Base-by-base conservation (phyloP, 805 yeast species). In the Lipomyces yamanashiensis region DNA sequence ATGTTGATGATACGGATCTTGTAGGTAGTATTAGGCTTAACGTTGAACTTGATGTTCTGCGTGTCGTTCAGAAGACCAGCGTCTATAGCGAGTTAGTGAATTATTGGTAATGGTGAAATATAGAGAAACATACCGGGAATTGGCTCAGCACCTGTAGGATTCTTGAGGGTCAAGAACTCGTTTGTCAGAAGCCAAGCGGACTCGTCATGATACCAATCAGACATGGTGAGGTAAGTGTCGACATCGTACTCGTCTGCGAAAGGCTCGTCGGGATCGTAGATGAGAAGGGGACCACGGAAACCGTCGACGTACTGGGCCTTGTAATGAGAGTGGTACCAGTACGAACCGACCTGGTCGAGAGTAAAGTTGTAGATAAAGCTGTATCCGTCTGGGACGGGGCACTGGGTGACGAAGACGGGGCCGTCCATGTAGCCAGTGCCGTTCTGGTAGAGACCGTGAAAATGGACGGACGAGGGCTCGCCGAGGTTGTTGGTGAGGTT, bases 71-170 rank as follows among this genome's bases (percentile, higher is more conserved):
- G 81, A 71, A 95, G 82, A 71, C 89, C 77, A 74, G 83, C 80
- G 69, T 89, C 88, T 53, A 52, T 1, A 52, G 2, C 28, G 5
- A 28, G 28, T 28, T 28, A 28, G 28, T 28, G 28, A 5, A 28
- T 28, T 28, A 28, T 3, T 28, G 5, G 5, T 28, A 28, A 28
- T 2, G 28, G 15, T 13, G 23, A 41, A 12, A 53, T 7, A 17
- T 10, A 53, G 7, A 7, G 7, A 23, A 41, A 34, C 57, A 15
- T 15, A 53, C 57, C 57, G 7, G 99, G 99, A 70, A 95, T 87
- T 56, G 99, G 99, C 79, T 95, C 99, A 50, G 98, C 97, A 74
- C 99, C 99, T 7, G 97, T 90, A 63, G 99, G 99, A 77, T 95
- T 95, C 80, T 81, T 87, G 66, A 87, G 75, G 68, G 79, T 84